Evolutionary conservation across 1,139 yeast genomes (phyloP), one percentile per base, ranked within the genome.

Genomic region (Suhomyces guaymorum): DNA sequence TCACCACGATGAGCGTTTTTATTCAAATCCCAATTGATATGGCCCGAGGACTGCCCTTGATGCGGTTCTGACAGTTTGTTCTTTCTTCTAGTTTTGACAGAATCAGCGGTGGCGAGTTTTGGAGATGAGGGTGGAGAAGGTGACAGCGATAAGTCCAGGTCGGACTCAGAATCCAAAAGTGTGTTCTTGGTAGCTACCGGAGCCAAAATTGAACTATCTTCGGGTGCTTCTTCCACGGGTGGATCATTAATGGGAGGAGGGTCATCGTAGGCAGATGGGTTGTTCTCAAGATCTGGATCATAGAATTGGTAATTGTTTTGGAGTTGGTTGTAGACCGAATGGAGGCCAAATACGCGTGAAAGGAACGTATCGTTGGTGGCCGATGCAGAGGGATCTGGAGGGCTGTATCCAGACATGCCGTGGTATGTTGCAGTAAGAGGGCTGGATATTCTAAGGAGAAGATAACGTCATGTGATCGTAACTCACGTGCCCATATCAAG

Each of bases 271-370:
- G 24, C 8, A 9, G 19, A 31, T 39, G 26, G 9, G 12, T 21
- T 31, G 26, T 15, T 15, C 9, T 60, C 62, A 31, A 51, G 54
- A 26, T 65, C 69, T 25, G 69, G 70, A 42, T 63, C 71, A 31
- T 64, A 65, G 48, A 60, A 65, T 26, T 58, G 69, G 46, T 65
- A 61, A 41, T 63, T 65, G 23, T 66, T 69, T 27, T 63, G 60
- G 21, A 61, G 58, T 49, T 58, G 77, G 50, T 61, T 66, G 54
- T 61, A 72, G 17, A 72, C 64, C 9, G 80, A 74, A 45, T 73
- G 74, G 34, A 74, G 57, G 2, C 80, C 81, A 50, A 77, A 75
- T 26, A 77, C 78, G 26, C 82, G 59, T 13, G 80, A 75, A 39
- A 77, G 63, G 46, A 77, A 77, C 7, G 82, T 77, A 46, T 75